Conservation (phyloP, 2,329 filamentous ascomycete species). For the Bipolaris bicolor region DNA sequence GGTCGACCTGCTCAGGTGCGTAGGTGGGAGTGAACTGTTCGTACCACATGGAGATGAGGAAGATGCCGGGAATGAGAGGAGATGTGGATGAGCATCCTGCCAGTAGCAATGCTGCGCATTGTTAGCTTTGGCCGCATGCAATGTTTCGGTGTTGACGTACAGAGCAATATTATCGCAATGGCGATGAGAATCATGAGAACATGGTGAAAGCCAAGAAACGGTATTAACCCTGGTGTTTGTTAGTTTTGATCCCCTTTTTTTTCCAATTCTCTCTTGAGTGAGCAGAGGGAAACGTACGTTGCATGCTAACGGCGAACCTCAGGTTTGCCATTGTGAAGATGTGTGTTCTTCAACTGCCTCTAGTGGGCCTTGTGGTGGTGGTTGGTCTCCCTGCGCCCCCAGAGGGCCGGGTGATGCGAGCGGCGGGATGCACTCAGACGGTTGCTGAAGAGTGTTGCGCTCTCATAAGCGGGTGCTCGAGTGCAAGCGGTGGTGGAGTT, state of each 20-base stretch:
- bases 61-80: conserved; percentile 92
- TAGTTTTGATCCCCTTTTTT: conserved; percentile 29
- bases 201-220: conserved; percentile 74
- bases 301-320: conserved; percentile 59
- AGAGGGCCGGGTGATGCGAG: conserved; percentile 47
- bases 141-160: conserved; percentile 62
- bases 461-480: conserved; percentile 23
- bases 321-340: conserved; percentile 55
- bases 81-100: conserved; percentile 97
- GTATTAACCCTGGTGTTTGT: conserved; percentile 59
- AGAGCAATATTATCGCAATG: conserved; percentile 90
- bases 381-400: conserved; percentile 48
- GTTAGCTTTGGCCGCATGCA: conserved; percentile 28
- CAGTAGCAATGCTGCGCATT: conserved; percentile 75
- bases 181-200: conserved; percentile 98
- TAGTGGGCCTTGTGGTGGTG: conserved; percentile 22
- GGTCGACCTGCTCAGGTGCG: conserved; percentile 87
- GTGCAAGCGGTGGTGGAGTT: conserved; percentile 29
- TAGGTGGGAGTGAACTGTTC: conserved; percentile 81
- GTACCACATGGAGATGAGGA: conserved; percentile 98
- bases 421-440: conserved; percentile 44
- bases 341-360: conserved; percentile 32
- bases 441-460: conserved; percentile 19
- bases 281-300: conserved; percentile 46
- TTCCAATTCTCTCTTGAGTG: background rate